Evolutionary conservation across 2,329 filamentous ascomycete species (phyloP).

Genomic region (Colletotrichum tropicicola): DNA sequence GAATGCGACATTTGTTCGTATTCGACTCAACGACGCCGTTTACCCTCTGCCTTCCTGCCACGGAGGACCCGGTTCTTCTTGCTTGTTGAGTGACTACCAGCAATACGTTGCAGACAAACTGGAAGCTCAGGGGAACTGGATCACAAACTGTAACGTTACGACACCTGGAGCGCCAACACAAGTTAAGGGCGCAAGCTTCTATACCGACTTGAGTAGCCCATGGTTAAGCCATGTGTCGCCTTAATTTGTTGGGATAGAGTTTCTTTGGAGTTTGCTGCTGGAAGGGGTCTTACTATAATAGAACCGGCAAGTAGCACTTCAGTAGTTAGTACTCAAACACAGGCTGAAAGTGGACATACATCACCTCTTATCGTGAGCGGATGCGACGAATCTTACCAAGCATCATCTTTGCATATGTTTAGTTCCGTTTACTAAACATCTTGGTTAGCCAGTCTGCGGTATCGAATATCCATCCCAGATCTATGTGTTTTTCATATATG

Average conservation of each 20-base stretch:
- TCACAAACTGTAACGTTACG: conserved; percentile 57
- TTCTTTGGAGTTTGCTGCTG: no score
- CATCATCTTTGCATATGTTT: no score
- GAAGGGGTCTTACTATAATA: background rate
- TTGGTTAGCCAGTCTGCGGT: no score
- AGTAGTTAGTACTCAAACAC: no score
- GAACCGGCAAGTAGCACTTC: no score
- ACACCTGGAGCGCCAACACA: conserved; percentile 45
- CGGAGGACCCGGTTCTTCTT: conserved; percentile 63
- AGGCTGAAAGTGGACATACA: no score
- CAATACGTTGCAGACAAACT: conserved; percentile 55
- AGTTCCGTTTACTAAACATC: no score
- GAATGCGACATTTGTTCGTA: conserved; percentile 59
- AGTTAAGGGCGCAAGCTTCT: conserved; percentile 59
- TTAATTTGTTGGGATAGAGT: background rate
- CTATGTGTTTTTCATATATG: no score
- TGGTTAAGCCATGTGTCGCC: conserved; percentile 21
- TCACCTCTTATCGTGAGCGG: no score
- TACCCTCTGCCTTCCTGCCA: conserved; percentile 66
- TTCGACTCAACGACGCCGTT: conserved; percentile 70
- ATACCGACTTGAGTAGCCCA: conserved; percentile 48
- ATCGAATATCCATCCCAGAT: no score
- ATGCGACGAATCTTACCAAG: no score
- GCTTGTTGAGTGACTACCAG: conserved; percentile 55
- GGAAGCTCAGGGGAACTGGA: conserved; percentile 58